Percentiles rank a stretch among this genome's conserved stretches.
These are phyloP conservation scores for Emericellopsis atlantica DNA, from an alignment of 2,329 filamentous ascomycete species.

Conservation along the genomic window DNA sequence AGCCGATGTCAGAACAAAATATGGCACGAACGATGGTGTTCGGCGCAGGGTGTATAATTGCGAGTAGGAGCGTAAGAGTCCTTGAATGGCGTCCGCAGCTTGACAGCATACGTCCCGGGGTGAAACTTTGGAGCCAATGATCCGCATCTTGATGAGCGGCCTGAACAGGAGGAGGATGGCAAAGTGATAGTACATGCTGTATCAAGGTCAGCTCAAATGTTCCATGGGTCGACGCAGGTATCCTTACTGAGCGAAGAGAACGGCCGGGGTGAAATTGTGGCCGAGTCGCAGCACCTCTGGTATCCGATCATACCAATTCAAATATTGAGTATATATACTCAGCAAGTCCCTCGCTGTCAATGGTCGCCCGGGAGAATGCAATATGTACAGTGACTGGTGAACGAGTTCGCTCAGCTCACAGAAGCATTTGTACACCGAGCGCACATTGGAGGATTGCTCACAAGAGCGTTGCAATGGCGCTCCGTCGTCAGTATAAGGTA, in stretches of 20 bases:
- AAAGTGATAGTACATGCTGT: conserved; percentile 59
- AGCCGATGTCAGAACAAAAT: conserved; percentile 47
- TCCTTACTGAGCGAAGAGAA: conserved; percentile 62
- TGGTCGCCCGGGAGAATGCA: conserved; percentile 57
- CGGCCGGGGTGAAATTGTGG: conserved; percentile 60
- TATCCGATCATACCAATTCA: conserved; percentile 59
- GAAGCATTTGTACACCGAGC: conserved; percentile 56
- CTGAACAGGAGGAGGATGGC: conserved; percentile 62
- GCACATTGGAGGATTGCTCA: conserved; percentile 54
- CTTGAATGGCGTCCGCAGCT: conserved; percentile 46
- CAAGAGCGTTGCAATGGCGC: conserved; percentile 40
- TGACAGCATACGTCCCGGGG: conserved; percentile 55
- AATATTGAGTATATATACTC: conserved; percentile 53
- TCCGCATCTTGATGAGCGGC: conserved; percentile 52
- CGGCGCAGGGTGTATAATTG: conserved; percentile 44
- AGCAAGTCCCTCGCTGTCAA: conserved; percentile 53
- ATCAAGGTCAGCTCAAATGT: not conserved
- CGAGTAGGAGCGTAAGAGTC: conserved; percentile 41
- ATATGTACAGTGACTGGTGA: conserved; percentile 56
- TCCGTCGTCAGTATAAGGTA: conserved; percentile 45
- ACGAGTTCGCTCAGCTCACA: conserved; percentile 63
- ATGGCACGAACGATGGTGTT: conserved; percentile 48
- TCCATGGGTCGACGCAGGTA: not conserved
- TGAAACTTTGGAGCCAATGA: conserved; percentile 49
- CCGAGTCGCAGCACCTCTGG: conserved; percentile 51